Percentiles rank a stretch among this genome's conserved stretches.
These are phyloP conservation scores for Salvia rosmarinus DNA, from an alignment of 257 asterid genomes.

Conservation along the genomic window DNA sequence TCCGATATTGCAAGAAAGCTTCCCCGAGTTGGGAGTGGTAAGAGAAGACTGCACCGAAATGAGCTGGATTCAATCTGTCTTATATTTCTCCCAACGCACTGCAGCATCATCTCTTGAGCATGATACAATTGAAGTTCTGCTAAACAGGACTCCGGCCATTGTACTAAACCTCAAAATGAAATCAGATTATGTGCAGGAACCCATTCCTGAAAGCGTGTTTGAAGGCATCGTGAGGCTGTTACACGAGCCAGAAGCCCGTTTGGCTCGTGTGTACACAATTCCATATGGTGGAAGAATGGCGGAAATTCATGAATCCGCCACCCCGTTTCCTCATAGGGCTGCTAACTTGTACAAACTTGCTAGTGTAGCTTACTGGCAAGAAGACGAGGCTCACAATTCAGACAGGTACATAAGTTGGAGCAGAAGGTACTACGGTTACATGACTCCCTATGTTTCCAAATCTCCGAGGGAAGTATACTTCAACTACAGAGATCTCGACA, in stretches of 20 bases:
- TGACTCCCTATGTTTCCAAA: conserved; percentile 30
- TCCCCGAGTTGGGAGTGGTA: conserved; percentile 46
- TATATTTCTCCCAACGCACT: not conserved
- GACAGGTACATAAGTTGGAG: conserved; percentile 31
- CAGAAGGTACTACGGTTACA: conserved; percentile 16
- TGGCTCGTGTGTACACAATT: not conserved
- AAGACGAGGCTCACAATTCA: not conserved
- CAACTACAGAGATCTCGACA: conserved; percentile 37
- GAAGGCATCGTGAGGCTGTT: conserved; percentile 22
- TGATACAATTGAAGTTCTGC: not conserved
- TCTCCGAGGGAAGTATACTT: conserved; percentile 11
- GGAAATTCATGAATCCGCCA: conserved; percentile 4
- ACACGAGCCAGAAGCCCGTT: conserved; percentile 4
- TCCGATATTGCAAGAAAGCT: conserved; percentile 25
- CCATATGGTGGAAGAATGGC: conserved; percentile 43
- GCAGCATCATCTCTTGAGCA: not conserved
- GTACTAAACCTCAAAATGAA: conserved; percentile 6
- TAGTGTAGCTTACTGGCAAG: conserved; percentile 3
- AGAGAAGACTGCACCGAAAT: conserved; percentile 44
- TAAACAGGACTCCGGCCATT: not conserved
- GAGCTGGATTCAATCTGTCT: conserved; percentile 39
- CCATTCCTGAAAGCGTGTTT: not conserved
- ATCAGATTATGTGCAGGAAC: conserved; percentile 34
- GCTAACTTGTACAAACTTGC: conserved; percentile 22
- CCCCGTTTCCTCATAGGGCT: conserved; percentile 39